phyloP scores from a whole-genome alignment of 83 land plant species.

The Diphasiastrum complanatum region DNA sequence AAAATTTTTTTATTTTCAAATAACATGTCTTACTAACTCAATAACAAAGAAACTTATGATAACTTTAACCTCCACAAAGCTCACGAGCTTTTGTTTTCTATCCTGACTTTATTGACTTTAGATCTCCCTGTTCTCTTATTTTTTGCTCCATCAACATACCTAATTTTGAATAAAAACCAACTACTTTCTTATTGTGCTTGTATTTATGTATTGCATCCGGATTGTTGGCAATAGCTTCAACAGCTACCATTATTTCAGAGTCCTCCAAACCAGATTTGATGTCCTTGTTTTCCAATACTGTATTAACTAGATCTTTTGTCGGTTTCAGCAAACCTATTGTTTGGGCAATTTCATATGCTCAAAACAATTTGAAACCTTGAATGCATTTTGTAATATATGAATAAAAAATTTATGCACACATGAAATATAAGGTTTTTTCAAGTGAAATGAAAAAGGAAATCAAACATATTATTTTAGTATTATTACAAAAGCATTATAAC shows the following conservation, averaged over 20 bases:
- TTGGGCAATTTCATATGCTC: not conserved
- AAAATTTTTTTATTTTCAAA: too few relatives aligned
- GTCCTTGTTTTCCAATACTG: conserved; percentile 30
- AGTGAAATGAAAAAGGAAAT: too few relatives aligned
- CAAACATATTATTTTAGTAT: too few relatives aligned
- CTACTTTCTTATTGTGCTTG: conserved; percentile 21
- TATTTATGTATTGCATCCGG: conserved; percentile 27
- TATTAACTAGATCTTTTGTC: conserved; percentile 34
- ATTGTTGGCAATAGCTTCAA: conserved; percentile 34
- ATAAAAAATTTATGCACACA: too few relatives aligned
- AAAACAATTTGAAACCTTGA: not conserved
- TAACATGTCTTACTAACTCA: too few relatives aligned
- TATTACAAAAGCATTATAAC: too few relatives aligned
- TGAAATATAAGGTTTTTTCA: too few relatives aligned
- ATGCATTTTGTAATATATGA: too few relatives aligned
- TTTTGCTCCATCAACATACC: conserved; percentile 30
- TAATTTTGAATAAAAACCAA: conserved; percentile 20
- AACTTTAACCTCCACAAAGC: too few relatives aligned
- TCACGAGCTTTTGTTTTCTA: too few relatives aligned
- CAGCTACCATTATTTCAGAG: conserved; percentile 33
- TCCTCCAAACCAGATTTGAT: conserved; percentile 28
- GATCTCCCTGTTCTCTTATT: conserved; percentile 21
- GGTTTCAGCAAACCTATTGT: conserved; percentile 27
- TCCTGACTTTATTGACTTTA: too few relatives aligned
- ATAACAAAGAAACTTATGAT: too few relatives aligned